A percentile compares a stretch with the other conserved stretches of the same genome.
Conservation (phyloP, 2,329 filamentous ascomycete species). For the Colletotrichum sp. region DNA sequence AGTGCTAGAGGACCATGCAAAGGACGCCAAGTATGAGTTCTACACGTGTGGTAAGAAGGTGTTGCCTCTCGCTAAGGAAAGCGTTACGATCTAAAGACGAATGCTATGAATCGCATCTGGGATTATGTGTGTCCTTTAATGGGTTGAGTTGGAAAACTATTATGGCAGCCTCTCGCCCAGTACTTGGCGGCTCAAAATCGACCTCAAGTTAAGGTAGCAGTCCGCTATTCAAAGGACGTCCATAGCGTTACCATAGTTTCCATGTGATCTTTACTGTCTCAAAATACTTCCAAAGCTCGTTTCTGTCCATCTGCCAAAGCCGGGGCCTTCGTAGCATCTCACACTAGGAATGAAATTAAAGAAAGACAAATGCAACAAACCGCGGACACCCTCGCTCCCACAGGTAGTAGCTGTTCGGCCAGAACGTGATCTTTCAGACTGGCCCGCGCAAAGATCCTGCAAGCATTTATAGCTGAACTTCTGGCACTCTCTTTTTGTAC, state of each 20-base stretch:
- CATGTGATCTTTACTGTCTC: not conserved
- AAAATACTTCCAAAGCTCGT: not conserved
- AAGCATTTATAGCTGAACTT: not conserved
- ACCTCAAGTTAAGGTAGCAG: not conserved
- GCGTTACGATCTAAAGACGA: not conserved
- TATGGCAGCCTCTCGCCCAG: not conserved
- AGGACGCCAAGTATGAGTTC: not conserved
- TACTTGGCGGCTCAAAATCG: not conserved
- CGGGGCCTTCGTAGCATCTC: not conserved
- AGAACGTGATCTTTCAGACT: not conserved
- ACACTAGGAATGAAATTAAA: not conserved
- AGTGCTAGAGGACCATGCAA: not conserved
- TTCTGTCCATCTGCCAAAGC: not conserved
- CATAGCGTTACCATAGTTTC: not conserved
- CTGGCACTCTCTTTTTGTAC: not conserved
- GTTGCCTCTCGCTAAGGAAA: not conserved
- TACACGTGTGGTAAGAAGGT: not conserved
- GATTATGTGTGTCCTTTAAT: fast-evolving
- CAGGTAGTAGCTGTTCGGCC: fast-evolving
- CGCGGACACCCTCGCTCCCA: not conserved
- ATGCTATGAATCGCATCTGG: not conserved
- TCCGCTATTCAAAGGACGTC: not conserved
- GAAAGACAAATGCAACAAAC: not conserved
- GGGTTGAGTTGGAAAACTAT: not conserved
- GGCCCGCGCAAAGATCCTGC: not conserved